Evolutionary conservation across 2,329 filamentous ascomycete species (phyloP).

Genomic region (Colletotrichum liaoningense): DNA sequence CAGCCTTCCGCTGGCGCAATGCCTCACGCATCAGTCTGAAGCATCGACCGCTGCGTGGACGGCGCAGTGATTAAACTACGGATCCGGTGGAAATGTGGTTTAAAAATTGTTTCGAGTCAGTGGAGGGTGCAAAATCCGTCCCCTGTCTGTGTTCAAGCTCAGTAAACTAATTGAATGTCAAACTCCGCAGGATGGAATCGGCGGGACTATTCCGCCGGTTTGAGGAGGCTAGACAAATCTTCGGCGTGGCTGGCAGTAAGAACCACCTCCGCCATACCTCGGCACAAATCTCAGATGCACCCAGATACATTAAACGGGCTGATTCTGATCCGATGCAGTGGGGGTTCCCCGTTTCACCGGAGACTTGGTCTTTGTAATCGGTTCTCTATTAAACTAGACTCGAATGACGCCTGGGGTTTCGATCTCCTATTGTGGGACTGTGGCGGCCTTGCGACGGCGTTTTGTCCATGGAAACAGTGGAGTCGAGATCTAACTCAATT

Average conservation of each 20-base stretch:
- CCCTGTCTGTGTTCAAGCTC: neutral
- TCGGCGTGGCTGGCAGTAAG: neutral
- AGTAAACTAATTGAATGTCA: neutral
- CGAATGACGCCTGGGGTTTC: neutral
- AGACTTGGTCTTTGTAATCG: constrained; percentile 13
- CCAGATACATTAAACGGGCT: neutral
- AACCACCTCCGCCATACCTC: constrained; percentile 1
- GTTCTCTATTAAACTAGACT: neutral
- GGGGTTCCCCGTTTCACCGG: neutral
- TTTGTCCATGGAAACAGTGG: neutral
- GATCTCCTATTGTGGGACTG: constrained; percentile 9
- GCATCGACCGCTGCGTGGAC: neutral
- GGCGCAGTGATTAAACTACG: neutral
- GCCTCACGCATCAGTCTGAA: neutral
- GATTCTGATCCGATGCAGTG: neutral
- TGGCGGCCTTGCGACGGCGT: neutral
- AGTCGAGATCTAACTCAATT: neutral
- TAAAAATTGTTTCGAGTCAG: neutral
- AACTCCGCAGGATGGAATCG: neutral
- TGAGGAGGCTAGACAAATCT: neutral
- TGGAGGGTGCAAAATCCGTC: neutral
- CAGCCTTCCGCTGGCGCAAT: neutral
- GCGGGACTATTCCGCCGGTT: constrained; percentile 7
- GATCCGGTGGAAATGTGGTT: neutral
- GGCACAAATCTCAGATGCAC: neutral